phyloP scores from a whole-genome alignment of 441 rosid species.

The Theobroma grandiflorum region DNA sequence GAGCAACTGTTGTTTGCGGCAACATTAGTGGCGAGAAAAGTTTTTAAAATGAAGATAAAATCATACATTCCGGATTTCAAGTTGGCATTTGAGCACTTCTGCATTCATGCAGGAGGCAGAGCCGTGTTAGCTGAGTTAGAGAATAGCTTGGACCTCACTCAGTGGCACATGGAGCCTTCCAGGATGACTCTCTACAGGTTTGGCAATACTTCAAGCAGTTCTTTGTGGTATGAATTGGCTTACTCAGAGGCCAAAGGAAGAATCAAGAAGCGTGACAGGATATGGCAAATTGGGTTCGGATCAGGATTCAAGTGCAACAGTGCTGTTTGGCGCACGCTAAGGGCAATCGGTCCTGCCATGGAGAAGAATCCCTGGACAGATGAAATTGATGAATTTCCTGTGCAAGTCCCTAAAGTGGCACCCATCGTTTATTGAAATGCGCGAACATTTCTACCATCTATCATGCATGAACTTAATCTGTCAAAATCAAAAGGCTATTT shows the following conservation, averaged over 20 bases:
- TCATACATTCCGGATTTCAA: slow-evolving; percentile 61
- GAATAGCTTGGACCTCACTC: slow-evolving; percentile 50
- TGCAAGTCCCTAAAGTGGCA: slow-evolving; percentile 22
- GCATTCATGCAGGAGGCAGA: slow-evolving; percentile 65
- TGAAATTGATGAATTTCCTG: slow-evolving; percentile 29
- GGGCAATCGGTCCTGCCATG: slow-evolving; percentile 35
- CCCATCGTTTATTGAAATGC: neutral
- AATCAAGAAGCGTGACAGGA: slow-evolving; percentile 45
- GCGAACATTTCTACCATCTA: too few relatives aligned
- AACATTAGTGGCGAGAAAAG: slow-evolving; percentile 41
- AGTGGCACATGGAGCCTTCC: slow-evolving; percentile 64
- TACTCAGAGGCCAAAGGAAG: slow-evolving; percentile 60
- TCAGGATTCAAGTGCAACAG: slow-evolving; percentile 58
- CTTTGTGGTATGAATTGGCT: slow-evolving; percentile 59
- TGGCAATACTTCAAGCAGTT: slow-evolving; percentile 59
- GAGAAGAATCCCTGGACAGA: slow-evolving; percentile 39
- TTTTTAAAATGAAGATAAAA: slow-evolving; percentile 47
- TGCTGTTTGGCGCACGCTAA: slow-evolving; percentile 54
- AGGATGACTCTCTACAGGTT: slow-evolving; percentile 60
- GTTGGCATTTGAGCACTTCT: slow-evolving; percentile 64
- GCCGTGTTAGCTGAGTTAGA: slow-evolving; percentile 56
- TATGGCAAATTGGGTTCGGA: slow-evolving; percentile 58
- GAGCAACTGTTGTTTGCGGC: slow-evolving; percentile 52
- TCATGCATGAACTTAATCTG: neutral
- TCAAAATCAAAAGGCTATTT: too few relatives aligned